Evolutionary conservation across 2,329 filamentous ascomycete species (phyloP).

Genomic region (Apiospora kogelbergensis): DNA sequence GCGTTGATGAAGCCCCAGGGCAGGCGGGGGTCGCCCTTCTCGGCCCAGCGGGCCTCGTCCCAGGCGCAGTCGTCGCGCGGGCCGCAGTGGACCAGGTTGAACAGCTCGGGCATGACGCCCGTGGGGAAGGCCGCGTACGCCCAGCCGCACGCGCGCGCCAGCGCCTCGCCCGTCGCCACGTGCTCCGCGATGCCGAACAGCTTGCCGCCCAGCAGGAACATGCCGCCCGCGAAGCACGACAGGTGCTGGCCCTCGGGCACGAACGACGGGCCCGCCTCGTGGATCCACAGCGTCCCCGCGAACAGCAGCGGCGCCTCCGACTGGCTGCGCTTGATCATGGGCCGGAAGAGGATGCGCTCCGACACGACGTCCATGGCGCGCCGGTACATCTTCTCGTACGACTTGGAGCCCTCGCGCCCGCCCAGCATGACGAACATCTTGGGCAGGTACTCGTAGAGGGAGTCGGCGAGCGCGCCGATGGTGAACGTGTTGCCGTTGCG

Average conservation of each 20-base stretch:
- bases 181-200: conserved; percentile 46
- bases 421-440: conserved; percentile 67
- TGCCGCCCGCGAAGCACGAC: conserved; percentile 49
- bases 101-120: conserved; percentile 60
- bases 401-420: conserved; percentile 50
- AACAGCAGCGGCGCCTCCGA: conserved; percentile 57
- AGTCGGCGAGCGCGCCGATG: conserved; percentile 55
- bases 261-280: not conserved
- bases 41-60: conserved; percentile 2
- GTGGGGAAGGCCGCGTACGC: conserved; percentile 53
- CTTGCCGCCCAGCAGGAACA: conserved; percentile 45
- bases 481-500: conserved; percentile 44
- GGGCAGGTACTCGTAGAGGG: conserved; percentile 59
- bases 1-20: conserved; percentile 26
- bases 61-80: not conserved
- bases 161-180: conserved; percentile 44
- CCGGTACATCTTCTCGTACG: conserved; percentile 67
- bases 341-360: conserved; percentile 67
- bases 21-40: conserved; percentile 14
- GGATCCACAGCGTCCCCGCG: conserved; percentile 9
- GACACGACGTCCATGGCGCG: conserved; percentile 58
- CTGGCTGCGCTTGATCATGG: conserved; percentile 59
- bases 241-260: conserved; percentile 37
- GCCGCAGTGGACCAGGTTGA: conserved; percentile 21
- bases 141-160: conserved; percentile 59